Evolutionary conservation across 345 rosid genomes (phyloP).

Genomic region (Citrus hindsii): DNA sequence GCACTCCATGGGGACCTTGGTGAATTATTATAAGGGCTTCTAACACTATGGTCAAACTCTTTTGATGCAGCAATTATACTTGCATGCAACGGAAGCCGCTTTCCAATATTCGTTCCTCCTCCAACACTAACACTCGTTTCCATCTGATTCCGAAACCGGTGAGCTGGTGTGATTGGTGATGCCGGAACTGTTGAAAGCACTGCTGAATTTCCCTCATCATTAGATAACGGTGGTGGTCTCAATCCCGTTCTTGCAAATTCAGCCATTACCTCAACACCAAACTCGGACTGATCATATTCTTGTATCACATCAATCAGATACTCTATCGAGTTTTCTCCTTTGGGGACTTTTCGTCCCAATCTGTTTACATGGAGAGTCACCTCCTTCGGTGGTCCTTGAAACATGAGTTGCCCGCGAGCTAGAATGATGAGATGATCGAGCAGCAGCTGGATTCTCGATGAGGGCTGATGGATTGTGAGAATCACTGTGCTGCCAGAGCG

Average conservation of each 20-base stretch:
- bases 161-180: constrained; percentile 24
- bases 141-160: not conserved
- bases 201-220: constrained; percentile 28
- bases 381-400: constrained; percentile 56
- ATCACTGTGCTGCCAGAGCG: constrained; percentile 63
- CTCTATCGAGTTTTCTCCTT: constrained; percentile 58
- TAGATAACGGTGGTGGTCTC: constrained; percentile 45
- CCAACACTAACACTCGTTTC: not conserved
- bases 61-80: not conserved
- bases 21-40: constrained; percentile 41
- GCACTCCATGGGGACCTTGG: constrained; percentile 55
- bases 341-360: constrained; percentile 54
- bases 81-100: constrained; percentile 29
- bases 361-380: constrained; percentile 46
- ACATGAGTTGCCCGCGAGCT: constrained; percentile 71
- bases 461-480: constrained; percentile 71
- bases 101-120: constrained; percentile 5
- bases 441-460: constrained; percentile 50
- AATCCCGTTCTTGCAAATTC: constrained; percentile 49
- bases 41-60: constrained; percentile 47
- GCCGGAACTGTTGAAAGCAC: constrained; percentile 24
- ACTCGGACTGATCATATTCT: constrained; percentile 51
- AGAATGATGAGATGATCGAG: constrained; percentile 62
- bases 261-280: constrained; percentile 48
- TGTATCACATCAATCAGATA: constrained; percentile 60